Evolutionary conservation across 2,329 filamentous ascomycete species (phyloP).

Genomic region (Ophiostoma montium): DNA sequence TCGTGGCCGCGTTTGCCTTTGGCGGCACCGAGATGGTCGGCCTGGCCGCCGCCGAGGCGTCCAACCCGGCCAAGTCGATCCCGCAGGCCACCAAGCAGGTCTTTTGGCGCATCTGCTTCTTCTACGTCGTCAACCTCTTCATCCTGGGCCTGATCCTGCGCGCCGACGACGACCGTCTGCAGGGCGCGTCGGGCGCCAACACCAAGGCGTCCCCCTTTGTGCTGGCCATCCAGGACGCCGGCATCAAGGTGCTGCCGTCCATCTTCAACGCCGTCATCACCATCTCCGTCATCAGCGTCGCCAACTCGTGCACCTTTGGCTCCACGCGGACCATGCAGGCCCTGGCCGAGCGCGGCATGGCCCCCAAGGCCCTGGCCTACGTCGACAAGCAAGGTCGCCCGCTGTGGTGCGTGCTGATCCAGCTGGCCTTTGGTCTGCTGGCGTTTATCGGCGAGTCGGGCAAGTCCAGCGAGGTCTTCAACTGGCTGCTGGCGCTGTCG

Average conservation of each 20-base stretch:
- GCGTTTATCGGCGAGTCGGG: constrained; percentile 39
- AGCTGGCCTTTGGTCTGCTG: constrained; percentile 43
- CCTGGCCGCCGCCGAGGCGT: constrained; percentile 36
- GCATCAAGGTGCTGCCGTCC: constrained; percentile 33
- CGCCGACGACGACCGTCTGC: constrained; percentile 27
- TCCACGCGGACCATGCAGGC: constrained; percentile 38
- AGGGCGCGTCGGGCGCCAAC: constrained; percentile 25
- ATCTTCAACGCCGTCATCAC: constrained; percentile 41
- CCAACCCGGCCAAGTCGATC: constrained; percentile 32
- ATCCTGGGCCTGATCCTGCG: constrained; percentile 36
- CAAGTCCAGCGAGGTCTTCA: constrained; percentile 35
- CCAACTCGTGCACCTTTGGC: constrained; percentile 36
- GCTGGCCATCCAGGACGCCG: constrained; percentile 34
- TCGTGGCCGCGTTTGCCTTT: constrained; percentile 37
- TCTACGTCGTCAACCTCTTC: constrained; percentile 38
- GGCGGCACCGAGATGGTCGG: constrained; percentile 38
- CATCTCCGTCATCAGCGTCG: constrained; percentile 36
- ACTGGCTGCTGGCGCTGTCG: constrained; percentile 56
- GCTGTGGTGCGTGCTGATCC: constrained; percentile 36
- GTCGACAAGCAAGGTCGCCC: constrained; percentile 49
- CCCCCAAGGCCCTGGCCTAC: constrained; percentile 42
- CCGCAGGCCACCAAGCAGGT: constrained; percentile 38
- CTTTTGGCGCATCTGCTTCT: constrained; percentile 38
- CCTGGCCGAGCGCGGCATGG: constrained; percentile 34
- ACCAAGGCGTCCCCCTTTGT: constrained; percentile 36